Evolutionary conservation across 1,284 basidiomycete species (phyloP).

Genomic region (Rhodotorula glutinis): DNA sequence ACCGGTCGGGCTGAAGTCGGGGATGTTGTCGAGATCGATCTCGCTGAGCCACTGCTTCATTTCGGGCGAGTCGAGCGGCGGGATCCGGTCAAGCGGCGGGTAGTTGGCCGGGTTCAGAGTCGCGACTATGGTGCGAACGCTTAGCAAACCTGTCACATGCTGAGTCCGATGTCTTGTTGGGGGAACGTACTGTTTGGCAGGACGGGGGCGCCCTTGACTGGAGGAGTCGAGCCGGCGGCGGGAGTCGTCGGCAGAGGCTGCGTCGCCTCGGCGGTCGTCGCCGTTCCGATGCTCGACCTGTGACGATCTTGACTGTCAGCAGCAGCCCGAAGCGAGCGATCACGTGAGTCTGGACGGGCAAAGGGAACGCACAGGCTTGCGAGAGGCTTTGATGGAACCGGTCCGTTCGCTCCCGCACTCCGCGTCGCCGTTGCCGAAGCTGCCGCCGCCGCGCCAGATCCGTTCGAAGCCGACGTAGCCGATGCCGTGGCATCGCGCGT

Average conservation of each 20-base stretch:
- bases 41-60: slow-evolving; percentile 72
- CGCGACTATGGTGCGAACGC: slow-evolving; percentile 7
- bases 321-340: not conserved
- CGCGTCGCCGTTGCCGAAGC: not conserved
- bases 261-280: slow-evolving; percentile 36
- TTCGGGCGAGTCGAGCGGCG: slow-evolving; percentile 58
- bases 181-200: slow-evolving; percentile 61
- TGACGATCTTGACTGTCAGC: not conserved
- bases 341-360: too few relatives aligned
- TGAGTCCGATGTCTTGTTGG: too few relatives aligned
- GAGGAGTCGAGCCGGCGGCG: slow-evolving; percentile 59
- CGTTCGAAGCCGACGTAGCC: not conserved
- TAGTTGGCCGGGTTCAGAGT: slow-evolving; percentile 52
- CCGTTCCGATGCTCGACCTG: slow-evolving; percentile 32
- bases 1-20: slow-evolving; percentile 59
- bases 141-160: too few relatives aligned
- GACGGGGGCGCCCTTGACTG: slow-evolving; percentile 61
- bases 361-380: slow-evolving; percentile 11
- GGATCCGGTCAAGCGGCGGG: slow-evolving; percentile 66
- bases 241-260: slow-evolving; percentile 52
- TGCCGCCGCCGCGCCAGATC: not conserved
- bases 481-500: not conserved
- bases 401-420: not conserved
- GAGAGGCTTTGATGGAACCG: slow-evolving; percentile 10
- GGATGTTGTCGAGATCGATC: slow-evolving; percentile 61